Percentiles rank a stretch among this genome's conserved stretches.
These are phyloP conservation scores for Aegle marmelos DNA, from an alignment of 345 rosid genomes.

Conservation along the genomic window DNA sequence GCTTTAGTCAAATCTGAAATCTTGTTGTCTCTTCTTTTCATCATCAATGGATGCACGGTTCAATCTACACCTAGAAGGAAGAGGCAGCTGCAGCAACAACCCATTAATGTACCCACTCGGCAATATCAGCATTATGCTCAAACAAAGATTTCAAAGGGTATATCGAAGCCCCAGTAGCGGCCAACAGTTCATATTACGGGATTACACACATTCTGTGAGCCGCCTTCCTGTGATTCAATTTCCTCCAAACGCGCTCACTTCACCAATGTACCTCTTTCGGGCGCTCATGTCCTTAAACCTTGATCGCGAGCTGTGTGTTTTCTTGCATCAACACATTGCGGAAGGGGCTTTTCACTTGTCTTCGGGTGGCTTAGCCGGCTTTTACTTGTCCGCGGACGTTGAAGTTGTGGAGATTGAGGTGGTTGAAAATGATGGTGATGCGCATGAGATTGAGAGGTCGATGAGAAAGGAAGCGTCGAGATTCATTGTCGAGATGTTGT, in stretches of 20 bases:
- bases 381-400: neutral
- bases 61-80: neutral
- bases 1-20: no score
- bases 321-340: neutral
- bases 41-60: neutral
- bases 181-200: neutral
- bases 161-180: neutral
- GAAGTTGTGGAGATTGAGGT: neutral
- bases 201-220: neutral
- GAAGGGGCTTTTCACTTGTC: neutral
- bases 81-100: neutral
- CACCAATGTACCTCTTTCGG: neutral
- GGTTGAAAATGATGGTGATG: neutral
- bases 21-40: no score
- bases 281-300: neutral
- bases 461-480: neutral
- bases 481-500: neutral
- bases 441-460: neutral
- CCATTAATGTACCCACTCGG: neutral
- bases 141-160: neutral
- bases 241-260: neutral
- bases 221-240: neutral
- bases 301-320: neutral
- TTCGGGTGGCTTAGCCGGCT: neutral
- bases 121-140: neutral